Evolutionary conservation across 768 basidiomycete species (phyloP), one percentile per base, ranked within the genome.

Genomic region (Lactifluus piperatus): DNA sequence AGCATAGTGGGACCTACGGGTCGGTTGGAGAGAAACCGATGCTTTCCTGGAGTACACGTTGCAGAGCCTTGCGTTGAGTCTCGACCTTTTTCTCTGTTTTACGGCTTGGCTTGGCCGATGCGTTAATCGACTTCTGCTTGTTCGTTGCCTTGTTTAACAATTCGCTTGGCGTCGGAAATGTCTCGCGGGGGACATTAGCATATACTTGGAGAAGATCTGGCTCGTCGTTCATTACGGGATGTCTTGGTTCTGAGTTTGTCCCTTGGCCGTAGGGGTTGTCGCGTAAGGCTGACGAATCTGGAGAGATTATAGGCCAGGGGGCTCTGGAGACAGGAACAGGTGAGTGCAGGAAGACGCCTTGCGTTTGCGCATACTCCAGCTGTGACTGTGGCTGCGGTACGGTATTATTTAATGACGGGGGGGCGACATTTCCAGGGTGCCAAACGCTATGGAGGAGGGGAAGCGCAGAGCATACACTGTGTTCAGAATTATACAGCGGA

Each of bases 151-250:
- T 76, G 29, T 72, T 71, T 51, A 87, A 76, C 30, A 86, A 72
- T 64, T 86, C 83, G 37, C 79, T 81, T 1, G 85, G 85, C 0
- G 85, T 87, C 1, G 79, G 85, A 64, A 87, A 85, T 18, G 64
- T 64, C 44, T 61, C 62, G 26, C 65, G 68, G 5, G 69, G 69
- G 1, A 63, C 66, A 34, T 64, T 63, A 24, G 63, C 63, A 56
- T 64, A 63, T 26, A 63, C 56, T 18, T 64, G 56, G 22, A 63
- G 64, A 58, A 63, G 56, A 47, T 63, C 55, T 1, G 57, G 64
- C 18, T 56, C 49, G 16, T 44, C 34, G 5, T 44, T 53, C 22
- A 47, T 22, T 18, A 20, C 13, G 13, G 34, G 14, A 27, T 32
- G 36, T 22, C 49, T 58, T 22, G 41, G 22, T 29, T 26, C 50